Base-by-base conservation (phyloP, 73 alveolate species). In the Paramecium sonneborni region DNA sequence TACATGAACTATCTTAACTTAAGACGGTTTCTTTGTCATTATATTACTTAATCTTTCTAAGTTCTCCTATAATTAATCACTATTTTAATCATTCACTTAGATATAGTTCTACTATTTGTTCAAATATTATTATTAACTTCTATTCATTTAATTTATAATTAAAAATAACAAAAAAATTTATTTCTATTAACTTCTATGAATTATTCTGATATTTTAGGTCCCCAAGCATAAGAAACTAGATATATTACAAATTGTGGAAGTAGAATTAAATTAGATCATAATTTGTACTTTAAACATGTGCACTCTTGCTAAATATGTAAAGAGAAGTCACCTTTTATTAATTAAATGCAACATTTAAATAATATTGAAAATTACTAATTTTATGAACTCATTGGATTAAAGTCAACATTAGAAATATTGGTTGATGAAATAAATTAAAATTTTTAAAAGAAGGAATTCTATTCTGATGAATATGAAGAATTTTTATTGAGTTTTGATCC, bases 101-200 rank as follows among this genome's bases (percentile, higher is more conserved):
- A 62, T 62, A 30, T 32, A 12, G 20, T 62, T 62, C 44, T 14
- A 21, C 46, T 62, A 62, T 30, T 62, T 30, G 84, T 62, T 62
- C 84, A 62, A 62, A 62, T 62, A 32, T 30, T 62, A 62, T 62
- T 62, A 62, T 62, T 62, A 62, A 62, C 84, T 62, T 62, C 84
- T 32, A 62, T 32, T 62, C 84, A 62, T 62, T 62, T 62, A 62
- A 30, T 23, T 62, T 62, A 62, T 62, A 12, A 62, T 32, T 62
- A 62, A 12, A 23, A 62, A 62, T 30, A 21, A 62, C 18, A 62
- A 12, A n/a, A n/a, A n/a, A n/a, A n/a, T n/a, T n/a, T n/a, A n/a
- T 30, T 14, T 62, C 84, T 62, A 32, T 62, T 57, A n/a, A n/a
- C n/a, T n/a, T n/a, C n/a, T n/a, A n/a, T n/a, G n/a, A n/a, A n/a